Conservation (phyloP, 139 green algal species). For the Volvox africanus region DNA sequence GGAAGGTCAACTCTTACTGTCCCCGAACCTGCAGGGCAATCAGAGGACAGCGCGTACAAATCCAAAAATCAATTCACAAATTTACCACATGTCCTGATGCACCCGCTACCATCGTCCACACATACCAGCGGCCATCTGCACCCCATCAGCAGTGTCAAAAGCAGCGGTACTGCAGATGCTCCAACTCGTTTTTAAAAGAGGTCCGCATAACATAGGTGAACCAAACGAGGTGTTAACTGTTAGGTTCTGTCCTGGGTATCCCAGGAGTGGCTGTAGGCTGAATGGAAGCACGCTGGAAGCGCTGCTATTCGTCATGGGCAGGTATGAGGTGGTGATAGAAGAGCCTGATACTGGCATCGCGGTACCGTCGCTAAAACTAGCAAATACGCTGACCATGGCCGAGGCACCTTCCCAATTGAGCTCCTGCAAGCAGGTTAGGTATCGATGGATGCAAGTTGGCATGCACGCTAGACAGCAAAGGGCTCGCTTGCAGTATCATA, state of each 20-base stretch:
- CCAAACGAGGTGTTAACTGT: conserved; percentile 56
- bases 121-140: conserved; percentile 42
- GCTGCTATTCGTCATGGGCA: background rate
- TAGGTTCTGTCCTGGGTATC: conserved; percentile 9
- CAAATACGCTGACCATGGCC: conserved; percentile 51
- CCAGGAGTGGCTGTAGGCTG: background rate
- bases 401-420: conserved; percentile 50
- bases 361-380: conserved; percentile 52
- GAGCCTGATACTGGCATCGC: conserved; percentile 39
- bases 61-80: background rate
- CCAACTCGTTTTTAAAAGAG: conserved; percentile 46
- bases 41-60: background rate
- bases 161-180: conserved; percentile 32
- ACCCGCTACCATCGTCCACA: background rate
- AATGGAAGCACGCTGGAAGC: conserved; percentile 23
- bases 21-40: conserved; percentile 31
- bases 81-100: too few species aligned
- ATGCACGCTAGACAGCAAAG: too few species aligned
- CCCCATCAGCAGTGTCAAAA: background rate
- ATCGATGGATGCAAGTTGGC: background rate
- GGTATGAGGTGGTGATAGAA: background rate
- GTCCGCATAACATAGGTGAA: conserved; percentile 17
- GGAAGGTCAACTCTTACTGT: conserved; percentile 45
- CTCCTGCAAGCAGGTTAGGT: background rate
- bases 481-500: too few species aligned